phyloP scores from a whole-genome alignment of 306 rosid species.

The Nissolia schottii region DNA sequence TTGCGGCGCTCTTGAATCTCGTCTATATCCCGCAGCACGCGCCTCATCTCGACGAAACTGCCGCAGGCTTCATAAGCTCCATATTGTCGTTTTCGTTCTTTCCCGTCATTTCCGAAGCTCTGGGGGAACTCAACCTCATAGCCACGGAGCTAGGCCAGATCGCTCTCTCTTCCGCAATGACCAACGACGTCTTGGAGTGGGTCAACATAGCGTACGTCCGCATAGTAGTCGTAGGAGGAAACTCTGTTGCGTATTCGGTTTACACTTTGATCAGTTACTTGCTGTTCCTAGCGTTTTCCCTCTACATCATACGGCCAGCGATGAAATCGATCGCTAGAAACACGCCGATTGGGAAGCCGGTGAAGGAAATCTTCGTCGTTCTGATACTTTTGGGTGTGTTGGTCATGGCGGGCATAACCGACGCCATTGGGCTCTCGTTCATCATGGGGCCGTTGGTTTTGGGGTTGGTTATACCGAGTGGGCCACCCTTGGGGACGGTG shows the following conservation, averaged over 20 bases:
- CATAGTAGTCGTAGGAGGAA: accelerated
- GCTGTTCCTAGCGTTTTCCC: background rate
- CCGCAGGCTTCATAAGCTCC: background rate
- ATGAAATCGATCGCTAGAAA: background rate
- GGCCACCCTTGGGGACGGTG: slow-evolving; percentile 32
- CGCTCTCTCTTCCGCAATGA: slow-evolving; percentile 22
- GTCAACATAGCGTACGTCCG: accelerated
- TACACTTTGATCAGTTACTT: accelerated
- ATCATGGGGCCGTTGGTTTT: slow-evolving; percentile 16
- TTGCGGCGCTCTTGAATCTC: background rate
- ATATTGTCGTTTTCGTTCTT: background rate
- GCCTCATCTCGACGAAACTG: background rate
- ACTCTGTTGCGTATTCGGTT: accelerated
- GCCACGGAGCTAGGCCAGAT: slow-evolving; percentile 35
- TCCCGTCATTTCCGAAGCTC: slow-evolving; percentile 19
- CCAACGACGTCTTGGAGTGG: slow-evolving; percentile 23
- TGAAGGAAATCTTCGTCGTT: slow-evolving; percentile 20
- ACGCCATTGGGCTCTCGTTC: background rate
- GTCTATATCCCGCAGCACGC: background rate
- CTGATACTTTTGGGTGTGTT: background rate
- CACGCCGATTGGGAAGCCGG: slow-evolving; percentile 26
- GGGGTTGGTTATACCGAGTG: slow-evolving; percentile 29
- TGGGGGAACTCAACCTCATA: slow-evolving; percentile 25
- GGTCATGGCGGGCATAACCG: background rate
- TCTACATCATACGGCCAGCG: background rate